Evolutionary conservation across 306 rosid genomes (phyloP).

Genomic region (Castanospermum australe): DNA sequence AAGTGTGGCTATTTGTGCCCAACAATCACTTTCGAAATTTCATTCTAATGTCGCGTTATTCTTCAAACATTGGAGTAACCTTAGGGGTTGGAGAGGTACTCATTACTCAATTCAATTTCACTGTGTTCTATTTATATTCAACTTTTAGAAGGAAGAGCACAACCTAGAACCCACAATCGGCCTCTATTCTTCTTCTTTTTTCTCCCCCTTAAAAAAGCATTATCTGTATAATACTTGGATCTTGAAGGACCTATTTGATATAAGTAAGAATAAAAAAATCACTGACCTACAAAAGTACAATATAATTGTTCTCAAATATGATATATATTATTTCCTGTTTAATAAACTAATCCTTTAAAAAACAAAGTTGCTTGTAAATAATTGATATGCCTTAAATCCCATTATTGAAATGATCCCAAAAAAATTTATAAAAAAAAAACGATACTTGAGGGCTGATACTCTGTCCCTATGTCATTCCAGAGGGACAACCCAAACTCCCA

Average conservation of each 20-base stretch:
- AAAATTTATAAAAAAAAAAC: background rate
- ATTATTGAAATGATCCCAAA: background rate
- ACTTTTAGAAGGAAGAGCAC: background rate
- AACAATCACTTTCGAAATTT: background rate
- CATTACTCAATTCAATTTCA: too few relatives aligned
- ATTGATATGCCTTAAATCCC: background rate
- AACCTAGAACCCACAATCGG: background rate
- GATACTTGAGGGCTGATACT: background rate
- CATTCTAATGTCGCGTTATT: background rate
- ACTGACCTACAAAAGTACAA: background rate
- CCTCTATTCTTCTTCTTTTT: background rate
- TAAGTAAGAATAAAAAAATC: too few relatives aligned
- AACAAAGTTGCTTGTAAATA: background rate
- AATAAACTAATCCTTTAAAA: background rate
- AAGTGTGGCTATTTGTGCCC: background rate
- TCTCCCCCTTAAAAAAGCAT: background rate
- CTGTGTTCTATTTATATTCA: background rate
- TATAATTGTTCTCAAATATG: background rate
- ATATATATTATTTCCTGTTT: background rate
- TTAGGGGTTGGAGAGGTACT: background rate
- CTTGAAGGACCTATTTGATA: background rate
- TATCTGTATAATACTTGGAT: background rate
- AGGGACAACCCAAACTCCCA: slow-evolving; percentile 5
- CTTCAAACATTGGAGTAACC: background rate
- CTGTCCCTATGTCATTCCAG: slow-evolving; percentile 2